Base-by-base conservation (phyloP, 2,329 filamentous ascomycete genomes). In the Botrytis hyacinthi region DNA sequence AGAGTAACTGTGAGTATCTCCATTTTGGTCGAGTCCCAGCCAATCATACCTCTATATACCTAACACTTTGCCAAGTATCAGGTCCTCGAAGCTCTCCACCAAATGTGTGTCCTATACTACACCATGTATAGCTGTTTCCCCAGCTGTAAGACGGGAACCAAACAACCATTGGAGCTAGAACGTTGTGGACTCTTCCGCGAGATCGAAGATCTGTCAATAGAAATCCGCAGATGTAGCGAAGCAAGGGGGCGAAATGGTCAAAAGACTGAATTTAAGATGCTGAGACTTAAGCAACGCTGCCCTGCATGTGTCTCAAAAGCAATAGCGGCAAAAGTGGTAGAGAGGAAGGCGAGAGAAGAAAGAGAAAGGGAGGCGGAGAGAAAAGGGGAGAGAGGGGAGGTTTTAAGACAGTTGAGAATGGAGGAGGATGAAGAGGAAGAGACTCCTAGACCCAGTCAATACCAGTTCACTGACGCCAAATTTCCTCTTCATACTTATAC, bases 341-440 rank as follows among this genome's bases (percentile, higher is more conserved):
- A 68, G 12, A 68, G 66, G 29, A 42, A 68, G 26, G 26, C 29
- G 5, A 57, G 48, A 44, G 66, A 57, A 37, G 48, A 69, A n/a
- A 32, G 4, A 42, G 48, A 57, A 37, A 57, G 29, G n/a, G 1
- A 42, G 22, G 66, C 48, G 18, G 66, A 69, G 37, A 44, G 66
- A 6, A 69, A n/a, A 0, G 66, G 66, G 22, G 66, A 57, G 10
- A 57, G 48, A 8, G 66, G 66, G 4, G 66, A 57, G 18, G 48
- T 69, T 42, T 14, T 57, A n/a, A 57, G 66, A 42, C 20, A 32
- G 2, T 42, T 69, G 3, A 42, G 37, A 20, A 18, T 69, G 48
- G 66, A 69, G 48, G 48, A 57, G 18, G 66, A 69, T 26, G 66
- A 69, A n/a, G 66, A 68, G 10, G 26, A 68, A 35, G 48, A 51